phyloP scores from a whole-genome alignment of 2,329 filamentous ascomycete genomes.

The Penicillium sp. region DNA sequence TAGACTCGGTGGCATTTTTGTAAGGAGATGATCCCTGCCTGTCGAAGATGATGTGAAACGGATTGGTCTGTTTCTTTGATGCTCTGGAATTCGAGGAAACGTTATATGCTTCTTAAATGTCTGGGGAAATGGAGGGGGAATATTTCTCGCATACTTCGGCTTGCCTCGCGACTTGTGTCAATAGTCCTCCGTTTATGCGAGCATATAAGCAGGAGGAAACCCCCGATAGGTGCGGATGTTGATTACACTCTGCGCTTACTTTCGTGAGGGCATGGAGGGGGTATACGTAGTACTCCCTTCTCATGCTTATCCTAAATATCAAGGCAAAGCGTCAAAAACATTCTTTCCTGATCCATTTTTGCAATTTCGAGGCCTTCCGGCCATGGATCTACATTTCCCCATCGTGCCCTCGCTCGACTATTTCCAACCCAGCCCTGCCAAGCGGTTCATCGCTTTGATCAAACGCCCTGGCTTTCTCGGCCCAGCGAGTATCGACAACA shows the following conservation, averaged over 20 bases:
- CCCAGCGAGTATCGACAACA: slow-evolving; percentile 3
- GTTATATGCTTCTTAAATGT: background rate
- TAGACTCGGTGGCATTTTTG: slow-evolving; percentile 10
- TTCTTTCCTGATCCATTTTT: background rate
- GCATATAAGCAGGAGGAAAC: background rate
- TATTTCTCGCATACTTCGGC: background rate
- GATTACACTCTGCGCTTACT: background rate
- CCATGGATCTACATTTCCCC: slow-evolving; percentile 14
- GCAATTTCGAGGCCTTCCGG: background rate
- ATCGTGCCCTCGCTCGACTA: slow-evolving; percentile 12
- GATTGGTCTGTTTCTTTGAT: slow-evolving; percentile 3
- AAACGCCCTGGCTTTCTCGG: slow-evolving; percentile 7
- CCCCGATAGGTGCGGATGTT: background rate
- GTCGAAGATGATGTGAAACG: background rate
- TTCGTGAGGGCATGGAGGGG: background rate
- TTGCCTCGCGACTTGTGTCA: background rate
- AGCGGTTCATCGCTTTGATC: slow-evolving; percentile 13
- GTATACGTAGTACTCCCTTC: background rate
- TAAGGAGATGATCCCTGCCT: slow-evolving; percentile 11
- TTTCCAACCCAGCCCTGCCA: slow-evolving; percentile 14
- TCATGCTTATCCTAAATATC: background rate
- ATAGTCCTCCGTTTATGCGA: background rate
- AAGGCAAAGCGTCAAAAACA: background rate
- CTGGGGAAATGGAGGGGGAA: slow-evolving; percentile 6
- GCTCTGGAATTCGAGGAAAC: slow-evolving; percentile 2